Conservation (phyloP, 2,329 filamentous ascomycete genomes). For the Colletotrichum truncatum region DNA sequence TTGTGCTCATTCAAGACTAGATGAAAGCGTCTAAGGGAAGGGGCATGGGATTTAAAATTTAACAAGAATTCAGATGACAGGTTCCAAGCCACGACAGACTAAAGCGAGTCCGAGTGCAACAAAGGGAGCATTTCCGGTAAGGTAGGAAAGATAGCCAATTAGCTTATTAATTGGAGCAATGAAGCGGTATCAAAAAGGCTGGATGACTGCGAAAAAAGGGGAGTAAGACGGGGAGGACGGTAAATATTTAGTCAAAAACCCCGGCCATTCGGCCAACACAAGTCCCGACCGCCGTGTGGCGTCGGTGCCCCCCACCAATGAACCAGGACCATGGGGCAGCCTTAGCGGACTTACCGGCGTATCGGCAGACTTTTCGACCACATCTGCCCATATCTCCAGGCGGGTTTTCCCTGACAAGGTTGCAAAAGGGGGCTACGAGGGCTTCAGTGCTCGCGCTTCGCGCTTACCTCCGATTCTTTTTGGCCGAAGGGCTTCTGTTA, state of each 20-base stretch:
- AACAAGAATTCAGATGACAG: not conserved
- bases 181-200: not conserved
- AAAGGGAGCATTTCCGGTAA: not conserved
- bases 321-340: not conserved
- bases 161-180: not conserved
- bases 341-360: not conserved
- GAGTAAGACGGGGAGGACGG: not conserved
- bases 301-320: not conserved
- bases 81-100: not conserved
- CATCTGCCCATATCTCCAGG: not conserved
- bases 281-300: slow-evolving; percentile 16
- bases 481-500: not conserved
- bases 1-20: not conserved
- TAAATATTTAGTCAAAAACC: not conserved
- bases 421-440: not conserved
- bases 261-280: slow-evolving; percentile 9
- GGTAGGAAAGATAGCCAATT: not conserved
- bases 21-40: too few relatives aligned
- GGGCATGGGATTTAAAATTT: too few relatives aligned
- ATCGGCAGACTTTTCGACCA: slow-evolving; percentile 2
- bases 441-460: slow-evolving; percentile 1
- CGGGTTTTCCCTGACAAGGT: not conserved
- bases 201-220: not conserved
- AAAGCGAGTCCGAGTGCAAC: not conserved
- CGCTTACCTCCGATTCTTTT: not conserved